Base-by-base conservation (phyloP, 352 stramenopile genomes). In the Elongisporangium prolatum region DNA sequence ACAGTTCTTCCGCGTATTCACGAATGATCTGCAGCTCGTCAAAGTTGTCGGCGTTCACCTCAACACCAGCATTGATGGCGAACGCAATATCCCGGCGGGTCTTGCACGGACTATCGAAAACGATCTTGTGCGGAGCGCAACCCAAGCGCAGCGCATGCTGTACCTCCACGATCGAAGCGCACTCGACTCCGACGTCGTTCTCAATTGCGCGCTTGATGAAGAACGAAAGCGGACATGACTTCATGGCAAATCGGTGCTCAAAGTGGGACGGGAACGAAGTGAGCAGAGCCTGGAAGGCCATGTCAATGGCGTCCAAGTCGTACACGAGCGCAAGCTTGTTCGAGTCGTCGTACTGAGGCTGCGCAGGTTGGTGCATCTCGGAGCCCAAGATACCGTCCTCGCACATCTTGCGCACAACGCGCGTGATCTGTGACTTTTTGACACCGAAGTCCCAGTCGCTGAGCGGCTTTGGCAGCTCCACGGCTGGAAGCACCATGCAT, bases 51-150 rank as follows among this genome's bases (percentile, higher is more conserved):
- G 87, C 76, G 69, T 98, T 98, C 25, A 98, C 71, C 52, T 95
- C 76, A 21, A 97, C 79, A 18, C 92, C 89, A 17, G 82, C 72
- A 20, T 78, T 79, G 34, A 98, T 80, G 8, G 89, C 88, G 50
- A 91, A 91, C 28, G 76, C 70, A 18, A 98, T 76, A 49, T 98
- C 93, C n/a, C 72, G 70, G 13, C 77, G 67, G 2, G 93, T 98
- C 63, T 98, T 98, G 73, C 86, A 96, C 1, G 93, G 93, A 65
- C 82, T 96, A 67, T 98, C 93, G 61, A 96, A 98, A 8, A 98
- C 89, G 38, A 97, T 84, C 21, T 82, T 81, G 56, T 86, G 69
- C 24, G 83, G 80, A 40, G 80, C 52, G 24, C 84, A 95, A 2
- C 82, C 80, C 34, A 92, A 69, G 5, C 74, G 71, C 44, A 95